Conservation (phyloP, 2,329 filamentous ascomycete genomes). For the Aureobasidium zeae region DNA sequence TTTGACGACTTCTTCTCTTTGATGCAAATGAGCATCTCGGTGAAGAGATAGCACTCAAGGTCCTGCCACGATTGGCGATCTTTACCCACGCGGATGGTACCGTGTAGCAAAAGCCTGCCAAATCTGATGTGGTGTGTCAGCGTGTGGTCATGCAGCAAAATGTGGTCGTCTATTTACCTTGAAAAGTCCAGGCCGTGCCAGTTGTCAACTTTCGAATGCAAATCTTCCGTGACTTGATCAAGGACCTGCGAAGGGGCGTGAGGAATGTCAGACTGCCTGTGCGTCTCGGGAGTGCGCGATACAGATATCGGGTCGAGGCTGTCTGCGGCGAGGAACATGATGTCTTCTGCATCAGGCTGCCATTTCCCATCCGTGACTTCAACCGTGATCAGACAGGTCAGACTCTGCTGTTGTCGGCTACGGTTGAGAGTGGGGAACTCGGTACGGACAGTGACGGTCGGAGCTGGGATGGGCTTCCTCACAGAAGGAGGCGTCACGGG, state of each 20-base stretch:
- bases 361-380: conserved; percentile 91
- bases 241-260: conserved; percentile 53
- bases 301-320: conserved; percentile 6
- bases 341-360: conserved; percentile 74
- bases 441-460: conserved; percentile 86
- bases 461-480: conserved; percentile 81
- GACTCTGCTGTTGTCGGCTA: conserved; percentile 85
- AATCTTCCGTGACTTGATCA: conserved; percentile 74
- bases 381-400: conserved; percentile 88
- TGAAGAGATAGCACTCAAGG: conserved; percentile 91
- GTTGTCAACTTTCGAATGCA: conserved; percentile 85
- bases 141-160: neutral
- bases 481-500: conserved; percentile 59
- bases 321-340: conserved; percentile 42
- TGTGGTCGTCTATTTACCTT: conserved; percentile 43
- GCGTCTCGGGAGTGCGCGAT: conserved; percentile 12
- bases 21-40: conserved; percentile 98
- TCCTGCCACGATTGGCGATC: conserved; percentile 97
- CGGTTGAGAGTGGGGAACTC: conserved; percentile 92
- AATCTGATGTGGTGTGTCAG: conserved; percentile 48
- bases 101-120: conserved; percentile 82
- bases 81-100: conserved; percentile 86
- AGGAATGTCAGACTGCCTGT: conserved; percentile 12
- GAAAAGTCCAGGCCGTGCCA: conserved; percentile 95
- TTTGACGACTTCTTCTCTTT: conserved; percentile 79